Conservation (phyloP, 2,329 filamentous ascomycete genomes). For the Daldinia eschscholtzii region DNA sequence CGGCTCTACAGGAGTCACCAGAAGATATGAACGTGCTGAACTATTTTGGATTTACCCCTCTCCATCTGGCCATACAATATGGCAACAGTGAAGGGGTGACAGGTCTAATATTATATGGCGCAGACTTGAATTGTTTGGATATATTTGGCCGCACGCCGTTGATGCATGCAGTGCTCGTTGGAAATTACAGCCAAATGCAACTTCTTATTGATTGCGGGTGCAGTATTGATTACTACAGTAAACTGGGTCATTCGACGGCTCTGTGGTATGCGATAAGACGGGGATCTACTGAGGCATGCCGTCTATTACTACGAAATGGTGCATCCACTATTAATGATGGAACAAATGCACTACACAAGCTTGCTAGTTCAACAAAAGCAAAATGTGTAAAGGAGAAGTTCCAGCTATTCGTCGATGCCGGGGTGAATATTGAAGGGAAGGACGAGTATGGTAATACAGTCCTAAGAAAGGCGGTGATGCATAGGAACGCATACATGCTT, state of each 20-base stretch:
- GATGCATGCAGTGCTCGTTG: not conserved
- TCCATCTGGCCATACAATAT: conserved; percentile 12
- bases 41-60: conserved; percentile 10
- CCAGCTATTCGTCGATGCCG: conserved; percentile 10
- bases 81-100: not conserved
- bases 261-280: not conserved
- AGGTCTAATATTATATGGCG: conserved; percentile 22
- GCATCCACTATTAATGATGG: not conserved
- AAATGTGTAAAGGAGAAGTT: conserved; percentile 22
- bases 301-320: conserved; percentile 18
- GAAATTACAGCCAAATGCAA: not conserved
- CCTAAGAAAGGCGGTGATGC: not conserved
- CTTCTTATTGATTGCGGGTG: conserved; percentile 22
- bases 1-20: conserved; percentile 12
- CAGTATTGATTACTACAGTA: conserved; percentile 2
- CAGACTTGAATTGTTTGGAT: conserved; percentile 13
- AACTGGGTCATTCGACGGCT: not conserved
- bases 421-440: not conserved
- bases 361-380: not conserved
- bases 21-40: conserved; percentile 22
- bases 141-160: not conserved
- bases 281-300: conserved; percentile 1
- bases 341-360: not conserved
- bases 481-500: conserved; percentile 10
- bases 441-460: not conserved